Evolutionary conservation across 2,329 filamentous ascomycete species (phyloP), one percentile per base, ranked within the genome.

Genomic region (Fusarium setosum): DNA sequence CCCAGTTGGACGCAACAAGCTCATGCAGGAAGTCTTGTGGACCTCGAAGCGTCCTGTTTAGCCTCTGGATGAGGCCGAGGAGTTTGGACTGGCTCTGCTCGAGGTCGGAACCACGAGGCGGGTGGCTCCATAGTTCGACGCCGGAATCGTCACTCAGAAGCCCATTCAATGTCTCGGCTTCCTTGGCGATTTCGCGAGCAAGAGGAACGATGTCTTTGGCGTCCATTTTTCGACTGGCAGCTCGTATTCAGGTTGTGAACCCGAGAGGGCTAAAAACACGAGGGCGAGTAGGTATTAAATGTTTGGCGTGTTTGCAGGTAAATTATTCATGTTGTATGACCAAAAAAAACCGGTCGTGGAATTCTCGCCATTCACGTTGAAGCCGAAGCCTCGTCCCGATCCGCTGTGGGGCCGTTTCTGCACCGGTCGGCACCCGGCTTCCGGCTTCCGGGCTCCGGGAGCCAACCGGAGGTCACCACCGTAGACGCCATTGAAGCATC

Each of bases 1-100:
- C 67, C 67, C 67, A 69, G 34, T 69, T 69, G 23, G 59, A 78
- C 15, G 83, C 85, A 67, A 85, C 70, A 67, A 76, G 47, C 72
- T 86, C n/a, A 71, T 74, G 31, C 69, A 78, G 17, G 72, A 79
- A 61, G 23, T 66, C 55, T 5, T 45, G 38, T 9, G 62, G 57
- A 7, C 56, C 54, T 18, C 37, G 29, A 1, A 69, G 23, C 10
- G 40, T 34, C 18, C 58, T 49, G 17, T 51, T 34, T 3, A 69
- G 57, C 5, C 34, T 50, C 37, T 57, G 59, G 6, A 54, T 18
- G 11, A 62, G 56, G 4, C 56, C 53, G 26, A 67, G 52, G 1
- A 68, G 26, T 20, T 49, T 56, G 41, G 49, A 42, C 20, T 56
- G 54, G 21, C 56, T 48, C n/a, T 21, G 38, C 23, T 54, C 52